A percentile compares a stretch with the other conserved stretches of the same genome.
Evolutionary conservation across 2,329 filamentous ascomycete species (phyloP).

Genomic region (Alternaria rosae): DNA sequence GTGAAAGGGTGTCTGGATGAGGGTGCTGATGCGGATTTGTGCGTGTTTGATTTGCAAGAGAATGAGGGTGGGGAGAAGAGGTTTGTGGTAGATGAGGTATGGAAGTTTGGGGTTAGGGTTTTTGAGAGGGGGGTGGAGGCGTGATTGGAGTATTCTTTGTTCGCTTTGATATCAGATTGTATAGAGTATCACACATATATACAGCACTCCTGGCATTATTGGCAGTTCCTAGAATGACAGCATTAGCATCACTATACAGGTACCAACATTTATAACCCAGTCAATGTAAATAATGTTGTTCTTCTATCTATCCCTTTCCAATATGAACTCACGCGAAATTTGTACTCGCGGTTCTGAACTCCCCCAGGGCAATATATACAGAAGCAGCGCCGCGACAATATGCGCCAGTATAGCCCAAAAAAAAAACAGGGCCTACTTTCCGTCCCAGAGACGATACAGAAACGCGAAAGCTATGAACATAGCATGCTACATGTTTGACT

Average conservation of each 20-base stretch:
- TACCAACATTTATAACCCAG: background rate
- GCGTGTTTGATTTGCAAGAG: constrained; percentile 68
- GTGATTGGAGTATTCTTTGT: background rate
- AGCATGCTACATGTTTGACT: constrained; percentile 12
- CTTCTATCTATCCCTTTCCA: constrained; percentile 8
- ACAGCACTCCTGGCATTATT: background rate
- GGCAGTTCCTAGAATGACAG: no score
- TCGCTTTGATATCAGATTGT: no score
- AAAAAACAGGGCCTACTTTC: constrained; percentile 7
- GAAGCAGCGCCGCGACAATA: background rate
- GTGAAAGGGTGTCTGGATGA: constrained; percentile 67
- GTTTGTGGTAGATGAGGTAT: constrained; percentile 75
- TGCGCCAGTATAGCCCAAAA: constrained; percentile 14
- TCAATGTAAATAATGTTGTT: constrained; percentile 4
- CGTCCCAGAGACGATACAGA: constrained; percentile 6
- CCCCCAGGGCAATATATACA: constrained; percentile 14
- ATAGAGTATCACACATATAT: background rate
- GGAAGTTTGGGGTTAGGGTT: constrained; percentile 72
- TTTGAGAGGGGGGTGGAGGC: constrained; percentile 23
- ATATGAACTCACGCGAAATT: constrained; percentile 13
- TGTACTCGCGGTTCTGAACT: constrained; percentile 12
- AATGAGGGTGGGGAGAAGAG: constrained; percentile 56
- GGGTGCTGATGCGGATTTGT: constrained; percentile 63
- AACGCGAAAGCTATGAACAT: constrained; percentile 2
- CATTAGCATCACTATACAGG: background rate